A percentile compares a stretch with the other conserved stretches of the same genome.
These are phyloP conservation scores for Trichoderma erinaceum DNA, from an alignment of 495 filamentous ascomycete species.

Conservation along the genomic window DNA sequence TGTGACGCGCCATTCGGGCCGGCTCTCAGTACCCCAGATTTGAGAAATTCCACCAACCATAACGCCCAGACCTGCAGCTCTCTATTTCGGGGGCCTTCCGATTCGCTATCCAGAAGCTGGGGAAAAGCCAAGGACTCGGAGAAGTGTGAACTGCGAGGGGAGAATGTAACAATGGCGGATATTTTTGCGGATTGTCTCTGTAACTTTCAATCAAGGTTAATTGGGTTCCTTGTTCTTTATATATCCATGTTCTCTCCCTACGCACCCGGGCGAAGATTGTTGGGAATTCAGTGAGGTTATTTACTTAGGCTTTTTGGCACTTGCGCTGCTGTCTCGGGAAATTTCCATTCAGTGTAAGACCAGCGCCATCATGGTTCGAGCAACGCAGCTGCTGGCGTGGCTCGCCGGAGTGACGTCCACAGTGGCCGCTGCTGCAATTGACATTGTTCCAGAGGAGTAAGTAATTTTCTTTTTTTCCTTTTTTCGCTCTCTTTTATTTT, in stretches of 20 bases:
- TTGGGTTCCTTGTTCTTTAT: neutral
- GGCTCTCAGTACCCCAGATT: slow-evolving; percentile 11
- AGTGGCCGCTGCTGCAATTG: slow-evolving; percentile 1
- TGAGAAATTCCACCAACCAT: slow-evolving; percentile 7
- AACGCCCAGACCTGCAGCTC: neutral
- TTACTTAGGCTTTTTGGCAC: neutral
- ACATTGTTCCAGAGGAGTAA: neutral
- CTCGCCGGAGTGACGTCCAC: neutral
- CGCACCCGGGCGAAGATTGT: neutral
- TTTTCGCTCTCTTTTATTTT: too few relatives aligned
- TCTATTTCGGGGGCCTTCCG: neutral
- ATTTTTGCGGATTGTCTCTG: neutral
- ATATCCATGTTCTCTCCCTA: neutral
- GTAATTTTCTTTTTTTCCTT: neutral
- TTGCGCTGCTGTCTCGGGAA: neutral
- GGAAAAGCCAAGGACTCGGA: neutral
- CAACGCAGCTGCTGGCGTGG: neutral
- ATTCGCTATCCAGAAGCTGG: slow-evolving; percentile 4
- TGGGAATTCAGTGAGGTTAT: neutral
- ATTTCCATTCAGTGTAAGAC: neutral
- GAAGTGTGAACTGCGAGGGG: neutral
- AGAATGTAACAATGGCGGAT: neutral
- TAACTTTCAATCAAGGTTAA: neutral
- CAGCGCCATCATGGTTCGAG: slow-evolving; percentile 3
- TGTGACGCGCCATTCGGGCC: neutral